A percentile compares a stretch with the other conserved stretches of the same genome.
Conservation (phyloP, 148 eudicot genomes). For the Camellia lanceoleosa region DNA sequence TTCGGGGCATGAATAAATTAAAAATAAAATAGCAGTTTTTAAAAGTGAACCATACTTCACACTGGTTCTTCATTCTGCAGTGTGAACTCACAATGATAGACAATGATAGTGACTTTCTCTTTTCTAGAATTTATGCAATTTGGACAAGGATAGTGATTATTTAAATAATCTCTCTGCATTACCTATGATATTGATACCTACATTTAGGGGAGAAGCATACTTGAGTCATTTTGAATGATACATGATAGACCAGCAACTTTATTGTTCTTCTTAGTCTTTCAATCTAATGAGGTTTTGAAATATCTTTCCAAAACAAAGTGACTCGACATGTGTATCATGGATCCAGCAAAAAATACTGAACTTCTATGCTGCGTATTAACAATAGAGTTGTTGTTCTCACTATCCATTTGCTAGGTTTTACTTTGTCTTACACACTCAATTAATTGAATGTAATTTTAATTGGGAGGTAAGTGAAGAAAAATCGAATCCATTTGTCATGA, state of each 20-base stretch:
- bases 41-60: not conserved
- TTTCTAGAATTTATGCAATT: not conserved
- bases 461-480: not conserved
- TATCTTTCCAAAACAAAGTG: not conserved
- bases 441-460: not conserved
- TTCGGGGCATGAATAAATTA: not conserved
- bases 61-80: not conserved
- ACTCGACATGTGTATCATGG: not conserved
- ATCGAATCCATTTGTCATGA: not conserved
- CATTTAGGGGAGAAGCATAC: not conserved
- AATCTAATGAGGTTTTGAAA: not conserved
- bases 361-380: not conserved
- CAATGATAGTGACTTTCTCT: not conserved
- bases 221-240: not conserved
- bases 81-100: not conserved
- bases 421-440: not conserved
- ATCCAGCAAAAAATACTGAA: not conserved
- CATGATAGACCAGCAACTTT: not conserved
- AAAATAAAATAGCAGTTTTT: not conserved
- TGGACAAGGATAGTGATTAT: not conserved
- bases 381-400: not conserved
- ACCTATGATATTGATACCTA: not conserved
- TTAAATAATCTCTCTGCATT: not conserved
- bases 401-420: not conserved
- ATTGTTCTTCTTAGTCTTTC: not conserved